phyloP scores from a whole-genome alignment of 2,329 filamentous ascomycete species.

The Phialemoniopsis sp. region DNA sequence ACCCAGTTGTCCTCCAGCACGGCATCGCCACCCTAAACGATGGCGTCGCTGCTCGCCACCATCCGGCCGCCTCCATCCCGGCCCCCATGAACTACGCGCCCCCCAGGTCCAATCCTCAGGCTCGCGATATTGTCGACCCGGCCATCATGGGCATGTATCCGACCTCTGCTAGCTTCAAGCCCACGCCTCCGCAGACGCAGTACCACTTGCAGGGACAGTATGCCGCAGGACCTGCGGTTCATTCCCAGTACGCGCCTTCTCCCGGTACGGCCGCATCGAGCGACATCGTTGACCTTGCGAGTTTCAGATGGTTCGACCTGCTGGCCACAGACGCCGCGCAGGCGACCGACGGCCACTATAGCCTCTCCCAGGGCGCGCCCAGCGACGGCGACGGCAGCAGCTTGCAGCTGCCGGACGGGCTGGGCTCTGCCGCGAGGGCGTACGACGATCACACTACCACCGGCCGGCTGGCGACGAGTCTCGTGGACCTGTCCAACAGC shows the following conservation, averaged over 20 bases:
- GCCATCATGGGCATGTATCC: background rate
- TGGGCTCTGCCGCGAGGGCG: constrained; percentile 2
- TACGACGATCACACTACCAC: background rate
- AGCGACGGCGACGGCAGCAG: constrained; percentile 3
- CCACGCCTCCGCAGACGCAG: constrained; percentile 11
- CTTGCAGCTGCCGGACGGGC: constrained; percentile 3
- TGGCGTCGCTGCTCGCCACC: too few relatives aligned
- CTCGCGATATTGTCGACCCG: background rate
- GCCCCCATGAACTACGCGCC: too few relatives aligned
- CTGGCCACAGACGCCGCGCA: constrained; percentile 23
- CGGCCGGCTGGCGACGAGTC: background rate
- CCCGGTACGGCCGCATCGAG: too few relatives aligned
- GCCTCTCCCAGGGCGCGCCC: constrained; percentile 12
- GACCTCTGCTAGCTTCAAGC: constrained; percentile 4
- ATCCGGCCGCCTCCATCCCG: too few relatives aligned
- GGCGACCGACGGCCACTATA: constrained; percentile 21
- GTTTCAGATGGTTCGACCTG: constrained; percentile 23
- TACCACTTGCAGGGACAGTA: constrained; percentile 10
- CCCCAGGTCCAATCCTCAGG: background rate
- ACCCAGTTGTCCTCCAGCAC: too few relatives aligned
- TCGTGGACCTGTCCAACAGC: constrained; percentile 15
- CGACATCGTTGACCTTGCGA: constrained; percentile 16
- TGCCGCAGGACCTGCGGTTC: constrained; percentile 19
- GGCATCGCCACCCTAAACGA: too few relatives aligned
- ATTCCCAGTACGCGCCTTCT: too few relatives aligned